Evolutionary conservation across 768 basidiomycete genomes (phyloP).

Genomic region (Lactarius indigo): DNA sequence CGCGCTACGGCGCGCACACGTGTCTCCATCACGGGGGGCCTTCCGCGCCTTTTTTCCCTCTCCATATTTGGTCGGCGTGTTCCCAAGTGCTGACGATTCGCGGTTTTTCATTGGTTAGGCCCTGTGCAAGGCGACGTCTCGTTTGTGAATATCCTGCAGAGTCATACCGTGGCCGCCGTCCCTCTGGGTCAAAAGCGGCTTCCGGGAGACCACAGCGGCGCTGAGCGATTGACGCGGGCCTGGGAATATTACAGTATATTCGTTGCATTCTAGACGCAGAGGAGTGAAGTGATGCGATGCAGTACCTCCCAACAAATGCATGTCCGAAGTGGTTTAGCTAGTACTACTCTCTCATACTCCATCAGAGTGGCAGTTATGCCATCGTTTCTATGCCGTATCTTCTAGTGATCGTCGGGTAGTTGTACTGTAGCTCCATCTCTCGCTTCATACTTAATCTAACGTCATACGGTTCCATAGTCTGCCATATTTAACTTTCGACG

Average conservation of each 20-base stretch:
- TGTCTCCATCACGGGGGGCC: not conserved
- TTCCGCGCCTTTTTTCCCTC: not conserved
- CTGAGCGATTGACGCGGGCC: not conserved
- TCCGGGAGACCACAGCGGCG: slow-evolving; percentile 6
- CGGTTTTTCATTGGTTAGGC: slow-evolving; percentile 11
- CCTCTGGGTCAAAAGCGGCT: slow-evolving; percentile 7
- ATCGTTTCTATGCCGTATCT: not conserved
- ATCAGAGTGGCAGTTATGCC: not conserved
- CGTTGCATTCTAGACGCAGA: not conserved
- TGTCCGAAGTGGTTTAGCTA: not conserved
- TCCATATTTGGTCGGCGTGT: not conserved
- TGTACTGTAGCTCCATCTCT: not conserved
- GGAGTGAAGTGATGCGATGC: not conserved
- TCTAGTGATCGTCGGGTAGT: not conserved
- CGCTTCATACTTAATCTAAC: not conserved
- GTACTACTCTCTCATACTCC: not conserved
- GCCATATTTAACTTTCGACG: not conserved
- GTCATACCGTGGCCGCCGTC: slow-evolving; percentile 21
- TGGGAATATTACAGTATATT: not conserved
- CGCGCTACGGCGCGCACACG: not conserved
- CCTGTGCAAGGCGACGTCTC: slow-evolving; percentile 19
- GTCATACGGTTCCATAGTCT: not conserved
- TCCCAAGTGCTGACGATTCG: not conserved
- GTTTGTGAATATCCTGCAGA: slow-evolving; percentile 23
- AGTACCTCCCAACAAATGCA: not conserved